Evolutionary conservation across 2,329 filamentous ascomycete species (phyloP).

Genomic region (Fusarium ambrosium): DNA sequence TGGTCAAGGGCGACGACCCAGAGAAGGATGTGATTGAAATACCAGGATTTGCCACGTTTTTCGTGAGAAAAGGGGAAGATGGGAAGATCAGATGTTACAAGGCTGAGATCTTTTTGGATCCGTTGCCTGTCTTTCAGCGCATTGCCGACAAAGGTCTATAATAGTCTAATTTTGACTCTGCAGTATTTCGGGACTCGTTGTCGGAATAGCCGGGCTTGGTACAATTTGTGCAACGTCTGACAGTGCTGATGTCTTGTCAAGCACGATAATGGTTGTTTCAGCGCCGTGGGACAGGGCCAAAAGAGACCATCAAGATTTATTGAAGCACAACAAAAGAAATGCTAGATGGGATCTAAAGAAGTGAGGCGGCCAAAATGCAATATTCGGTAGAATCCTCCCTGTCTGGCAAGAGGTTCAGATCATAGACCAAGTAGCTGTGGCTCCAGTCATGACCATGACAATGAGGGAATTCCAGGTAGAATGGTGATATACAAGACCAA

Average conservation of each 20-base stretch:
- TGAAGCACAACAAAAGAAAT: background rate
- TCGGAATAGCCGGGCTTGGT: background rate
- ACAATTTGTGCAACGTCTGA: background rate
- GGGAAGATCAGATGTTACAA: slow-evolving; percentile 1
- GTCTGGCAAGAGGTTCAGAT: background rate
- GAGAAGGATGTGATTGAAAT: slow-evolving; percentile 7
- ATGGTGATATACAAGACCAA: background rate
- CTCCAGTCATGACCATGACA: background rate
- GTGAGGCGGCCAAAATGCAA: background rate
- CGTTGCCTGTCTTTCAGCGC: background rate
- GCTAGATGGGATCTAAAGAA: background rate
- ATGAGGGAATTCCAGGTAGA: background rate
- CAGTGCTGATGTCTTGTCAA: background rate
- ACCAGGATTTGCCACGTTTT: background rate
- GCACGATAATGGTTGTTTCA: background rate
- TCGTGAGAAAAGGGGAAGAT: background rate
- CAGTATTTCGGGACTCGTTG: background rate
- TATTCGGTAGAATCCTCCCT: background rate
- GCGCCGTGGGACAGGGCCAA: background rate
- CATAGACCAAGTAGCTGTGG: background rate
- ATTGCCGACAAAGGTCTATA: slow-evolving; percentile 13
- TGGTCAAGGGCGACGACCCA: slow-evolving; percentile 13
- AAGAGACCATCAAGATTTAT: background rate
- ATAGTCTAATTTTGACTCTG: background rate
- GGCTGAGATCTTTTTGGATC: slow-evolving; percentile 10